These are phyloP conservation scores for Cytospora schulzeri DNA, from an alignment of 2,329 filamentous ascomycete species.

Conservation along the genomic window DNA sequence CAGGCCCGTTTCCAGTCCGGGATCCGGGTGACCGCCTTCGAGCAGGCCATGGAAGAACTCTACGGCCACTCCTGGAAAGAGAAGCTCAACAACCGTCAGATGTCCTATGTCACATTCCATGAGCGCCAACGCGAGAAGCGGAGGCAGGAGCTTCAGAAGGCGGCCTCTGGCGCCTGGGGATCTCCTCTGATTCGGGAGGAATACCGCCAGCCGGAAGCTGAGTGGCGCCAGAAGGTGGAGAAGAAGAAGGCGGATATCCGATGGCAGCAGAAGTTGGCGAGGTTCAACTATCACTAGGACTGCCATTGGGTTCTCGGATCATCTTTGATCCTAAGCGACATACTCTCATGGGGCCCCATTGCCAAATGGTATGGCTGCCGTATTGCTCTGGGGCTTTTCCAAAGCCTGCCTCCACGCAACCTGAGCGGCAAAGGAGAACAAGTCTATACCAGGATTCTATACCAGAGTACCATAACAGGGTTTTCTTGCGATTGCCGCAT, in stretches of 20 bases:
- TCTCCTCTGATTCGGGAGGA: not conserved
- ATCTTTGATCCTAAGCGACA: too few relatives aligned
- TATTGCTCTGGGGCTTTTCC: too few relatives aligned
- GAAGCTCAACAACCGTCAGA: not conserved
- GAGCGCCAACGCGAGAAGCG: not conserved
- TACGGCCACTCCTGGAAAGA: not conserved
- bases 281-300: not conserved
- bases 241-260: not conserved
- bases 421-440: too few relatives aligned
- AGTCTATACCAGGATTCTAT: too few relatives aligned
- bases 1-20: too few relatives aligned
- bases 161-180: not conserved
- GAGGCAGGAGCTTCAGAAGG: not conserved
- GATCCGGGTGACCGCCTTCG: not conserved
- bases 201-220: not conserved
- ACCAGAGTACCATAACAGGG: too few relatives aligned
- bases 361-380: too few relatives aligned
- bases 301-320: too few relatives aligned
- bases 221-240: not conserved
- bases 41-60: not conserved
- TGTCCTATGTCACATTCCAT: not conserved
- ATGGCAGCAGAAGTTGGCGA: not conserved
- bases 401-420: too few relatives aligned
- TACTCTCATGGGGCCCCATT: too few relatives aligned
- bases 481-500: too few relatives aligned